These are phyloP conservation scores for Teunomyces kruisii DNA, from an alignment of 805 yeast species.

Conservation along the genomic window DNA sequence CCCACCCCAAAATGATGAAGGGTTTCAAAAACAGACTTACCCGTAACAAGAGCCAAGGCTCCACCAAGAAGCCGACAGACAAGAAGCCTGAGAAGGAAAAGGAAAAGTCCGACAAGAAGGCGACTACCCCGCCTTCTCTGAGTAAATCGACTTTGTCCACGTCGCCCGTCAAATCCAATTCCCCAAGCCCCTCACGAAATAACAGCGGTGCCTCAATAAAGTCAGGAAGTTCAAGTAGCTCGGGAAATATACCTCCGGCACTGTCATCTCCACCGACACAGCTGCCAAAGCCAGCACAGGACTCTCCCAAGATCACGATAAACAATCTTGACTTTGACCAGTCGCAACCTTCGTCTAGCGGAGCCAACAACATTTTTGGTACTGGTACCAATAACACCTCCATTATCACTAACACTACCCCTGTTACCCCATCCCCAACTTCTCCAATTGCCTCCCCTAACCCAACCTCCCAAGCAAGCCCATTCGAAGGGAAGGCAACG, in stretches of 20 bases:
- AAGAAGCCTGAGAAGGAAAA: conserved; percentile 41
- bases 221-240: conserved; percentile 13
- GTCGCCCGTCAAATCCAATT: conserved; percentile 26
- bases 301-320: conserved; percentile 22
- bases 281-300: conserved; percentile 17
- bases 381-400: conserved; percentile 10
- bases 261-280: conserved; percentile 12
- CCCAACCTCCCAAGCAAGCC: conserved; percentile 5
- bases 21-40: conserved; percentile 63
- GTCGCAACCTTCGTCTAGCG: background rate
- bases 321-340: conserved; percentile 14
- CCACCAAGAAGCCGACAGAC: conserved; percentile 34
- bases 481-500: conserved; percentile 9
- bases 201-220: conserved; percentile 26
- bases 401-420: conserved; percentile 7
- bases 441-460: conserved; percentile 21
- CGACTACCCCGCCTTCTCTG: conserved; percentile 13
- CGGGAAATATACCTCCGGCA: background rate
- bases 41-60: conserved; percentile 36
- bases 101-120: conserved; percentile 39
- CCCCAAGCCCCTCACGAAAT: conserved; percentile 36
- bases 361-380: conserved; percentile 8
- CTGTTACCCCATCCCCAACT: conserved; percentile 22
- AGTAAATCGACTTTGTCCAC: conserved; percentile 15
- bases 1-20: conserved; percentile 59